Evolutionary conservation across 441 rosid genomes (phyloP).

Genomic region (Corymbia citriodora): DNA sequence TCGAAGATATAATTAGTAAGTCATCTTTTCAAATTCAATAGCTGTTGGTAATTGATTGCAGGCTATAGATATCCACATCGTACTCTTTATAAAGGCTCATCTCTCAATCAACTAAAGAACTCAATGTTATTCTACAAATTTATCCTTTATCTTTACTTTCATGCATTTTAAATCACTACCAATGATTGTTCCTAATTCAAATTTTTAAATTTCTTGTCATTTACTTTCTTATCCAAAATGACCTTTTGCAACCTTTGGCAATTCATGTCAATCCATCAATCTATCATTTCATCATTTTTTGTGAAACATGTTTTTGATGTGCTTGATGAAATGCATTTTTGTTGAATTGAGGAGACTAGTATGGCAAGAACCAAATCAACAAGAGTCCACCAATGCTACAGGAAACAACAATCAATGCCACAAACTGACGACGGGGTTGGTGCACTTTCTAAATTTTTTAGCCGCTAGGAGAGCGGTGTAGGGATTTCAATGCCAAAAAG

Average conservation of each 20-base stretch:
- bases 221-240: neutral
- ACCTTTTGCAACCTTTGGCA: neutral
- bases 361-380: neutral
- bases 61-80: neutral
- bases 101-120: neutral
- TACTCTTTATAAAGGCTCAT: neutral
- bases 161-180: neutral
- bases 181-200: neutral
- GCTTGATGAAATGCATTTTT: neutral
- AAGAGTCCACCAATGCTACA: neutral
- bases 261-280: neutral
- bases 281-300: neutral
- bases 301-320: neutral
- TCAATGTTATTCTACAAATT: neutral
- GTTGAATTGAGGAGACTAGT: neutral
- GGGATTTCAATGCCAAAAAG: neutral
- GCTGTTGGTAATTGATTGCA: neutral
- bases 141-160: no score
- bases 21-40: neutral
- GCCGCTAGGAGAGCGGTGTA: neutral
- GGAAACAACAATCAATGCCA: neutral
- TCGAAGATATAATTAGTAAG: neutral
- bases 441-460: neutral
- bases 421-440: neutral
- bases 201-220: neutral